Base-by-base conservation (phyloP, 2,329 filamentous ascomycete genomes). In the Claviceps sp. region DNA sequence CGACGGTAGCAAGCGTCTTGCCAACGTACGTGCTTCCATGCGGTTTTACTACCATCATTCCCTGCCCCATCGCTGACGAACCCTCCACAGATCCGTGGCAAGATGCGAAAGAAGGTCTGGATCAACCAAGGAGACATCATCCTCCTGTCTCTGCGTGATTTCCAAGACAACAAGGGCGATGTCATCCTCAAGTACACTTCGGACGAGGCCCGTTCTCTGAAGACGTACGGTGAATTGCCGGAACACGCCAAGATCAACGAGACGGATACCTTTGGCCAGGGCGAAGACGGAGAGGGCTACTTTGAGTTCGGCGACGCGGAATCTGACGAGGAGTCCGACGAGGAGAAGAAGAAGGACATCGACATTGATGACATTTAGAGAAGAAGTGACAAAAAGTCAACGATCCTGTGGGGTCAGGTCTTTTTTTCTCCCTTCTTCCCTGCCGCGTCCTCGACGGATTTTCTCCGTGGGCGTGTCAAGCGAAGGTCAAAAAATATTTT, bases 201-300 rank as follows among this genome's bases (percentile, higher is more conserved):
- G 73, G 93, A 98, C 67, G 93, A 97, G 77, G 93, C 93, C 63
- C 85, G 93, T 66, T 86, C 83, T 60, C 81, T 98, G 65, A 97
- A 97, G 76, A 88, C 89, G 56, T 97, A 97, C 72, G 93, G 93
- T 70, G 93, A 98, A 73, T 78, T 98, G 55, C 93, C 93, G 61
- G 93, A 97, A 75, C 86, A 82, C 65, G 93, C 93, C 69, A 97
- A 97, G 85, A 98, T 98, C 82, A 98, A 98, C 82, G 93, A 98
- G 81, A 95, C 89, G 58, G 93, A 97, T 72, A 95, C 88, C 47
- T 95, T 85, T 65, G 82, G 88, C 65, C 87, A 90, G 71, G 87
- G 90, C 70, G 90, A 89, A 70, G 86, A 95, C 69, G 91, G 93
- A 71, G 88, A 95, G 65, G 88, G 86, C 74, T 93, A 93, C 73